A percentile compares a stretch with the other conserved stretches of the same genome.
These are phyloP conservation scores for Lentinula lateritia DNA, from an alignment of 768 basidiomycete genomes.

Conservation along the genomic window DNA sequence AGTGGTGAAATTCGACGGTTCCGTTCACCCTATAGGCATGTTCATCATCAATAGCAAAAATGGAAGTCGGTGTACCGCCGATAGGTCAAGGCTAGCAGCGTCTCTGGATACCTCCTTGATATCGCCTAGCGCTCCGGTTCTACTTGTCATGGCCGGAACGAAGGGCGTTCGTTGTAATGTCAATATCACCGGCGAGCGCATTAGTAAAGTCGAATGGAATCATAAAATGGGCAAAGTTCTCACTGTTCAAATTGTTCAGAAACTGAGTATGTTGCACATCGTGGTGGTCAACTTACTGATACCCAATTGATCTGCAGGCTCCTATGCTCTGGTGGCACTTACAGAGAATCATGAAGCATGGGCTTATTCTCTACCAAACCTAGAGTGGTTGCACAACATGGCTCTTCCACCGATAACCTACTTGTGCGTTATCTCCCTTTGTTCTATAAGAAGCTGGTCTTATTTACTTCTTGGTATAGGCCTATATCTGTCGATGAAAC, in stretches of 20 bases:
- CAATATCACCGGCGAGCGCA: constrained; percentile 59
- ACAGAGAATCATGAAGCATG: constrained; percentile 44
- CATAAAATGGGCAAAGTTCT: constrained; percentile 44
- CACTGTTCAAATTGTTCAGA: constrained; percentile 50
- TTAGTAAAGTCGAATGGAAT: constrained; percentile 65
- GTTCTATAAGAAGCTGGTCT: neutral
- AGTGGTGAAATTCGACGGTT: constrained; percentile 30
- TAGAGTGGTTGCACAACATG: constrained; percentile 50
- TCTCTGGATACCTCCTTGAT: constrained; percentile 20
- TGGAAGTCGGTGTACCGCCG: constrained; percentile 39
- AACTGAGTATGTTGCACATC: constrained; percentile 41
- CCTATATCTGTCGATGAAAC: constrained; percentile 38
- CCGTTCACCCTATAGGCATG: constrained; percentile 36
- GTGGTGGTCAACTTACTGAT: neutral
- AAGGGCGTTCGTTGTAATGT: constrained; percentile 53
- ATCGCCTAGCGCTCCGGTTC: constrained; percentile 14
- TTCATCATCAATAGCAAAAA: constrained; percentile 54
- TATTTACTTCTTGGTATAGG: constrained; percentile 9
- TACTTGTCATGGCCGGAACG: constrained; percentile 44
- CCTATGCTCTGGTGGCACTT: constrained; percentile 50
- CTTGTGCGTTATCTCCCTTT: constrained; percentile 22
- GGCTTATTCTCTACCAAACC: constrained; percentile 58
- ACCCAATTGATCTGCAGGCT: constrained; percentile 24
- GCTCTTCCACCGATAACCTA: constrained; percentile 26
- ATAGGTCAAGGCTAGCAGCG: constrained; percentile 35